These are phyloP conservation scores for Phytopythium delawarense DNA, from an alignment of 352 stramenopile genomes.

Conservation along the genomic window DNA sequence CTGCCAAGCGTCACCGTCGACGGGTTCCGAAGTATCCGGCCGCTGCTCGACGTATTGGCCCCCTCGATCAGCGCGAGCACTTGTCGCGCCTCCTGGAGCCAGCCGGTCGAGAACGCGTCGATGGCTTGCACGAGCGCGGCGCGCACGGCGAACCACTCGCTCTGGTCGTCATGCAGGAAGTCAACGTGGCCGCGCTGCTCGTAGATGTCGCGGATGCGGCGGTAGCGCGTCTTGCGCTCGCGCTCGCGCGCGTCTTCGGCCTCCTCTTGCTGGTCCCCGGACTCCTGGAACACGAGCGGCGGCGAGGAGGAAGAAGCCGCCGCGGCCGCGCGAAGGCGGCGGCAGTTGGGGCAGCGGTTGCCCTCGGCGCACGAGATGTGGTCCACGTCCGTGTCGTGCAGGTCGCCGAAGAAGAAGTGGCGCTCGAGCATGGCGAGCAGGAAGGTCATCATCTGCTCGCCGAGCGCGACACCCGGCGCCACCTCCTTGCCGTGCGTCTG, in stretches of 20 bases:
- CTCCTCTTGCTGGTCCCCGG: background rate
- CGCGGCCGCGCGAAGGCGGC: background rate
- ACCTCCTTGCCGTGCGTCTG: constrained; percentile 56
- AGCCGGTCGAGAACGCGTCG: constrained; percentile 66
- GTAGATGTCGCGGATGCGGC: constrained; percentile 75
- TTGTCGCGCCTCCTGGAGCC: constrained; percentile 56
- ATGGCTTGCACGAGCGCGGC: constrained; percentile 67
- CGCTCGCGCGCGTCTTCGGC: background rate
- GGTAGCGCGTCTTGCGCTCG: constrained; percentile 35
- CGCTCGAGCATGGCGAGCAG: constrained; percentile 73
- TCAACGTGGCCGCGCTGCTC: constrained; percentile 56
- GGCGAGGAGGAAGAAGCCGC: background rate
- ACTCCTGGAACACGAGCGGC: background rate
- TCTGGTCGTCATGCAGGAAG: constrained; percentile 59
- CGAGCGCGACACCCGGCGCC: constrained; percentile 50
- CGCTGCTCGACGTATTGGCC: background rate
- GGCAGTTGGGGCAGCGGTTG: constrained; percentile 5
- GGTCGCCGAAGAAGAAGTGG: constrained; percentile 81
- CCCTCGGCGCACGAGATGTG: constrained; percentile 40
- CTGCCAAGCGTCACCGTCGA: background rate
- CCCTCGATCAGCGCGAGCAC: constrained; percentile 48
- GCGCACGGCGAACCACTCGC: constrained; percentile 67
- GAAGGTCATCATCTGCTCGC: constrained; percentile 86
- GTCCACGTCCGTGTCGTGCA: constrained; percentile 68
- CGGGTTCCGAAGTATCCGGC: background rate